Conservation (phyloP, 768 basidiomycete genomes). For the Lactarius vividus region DNA sequence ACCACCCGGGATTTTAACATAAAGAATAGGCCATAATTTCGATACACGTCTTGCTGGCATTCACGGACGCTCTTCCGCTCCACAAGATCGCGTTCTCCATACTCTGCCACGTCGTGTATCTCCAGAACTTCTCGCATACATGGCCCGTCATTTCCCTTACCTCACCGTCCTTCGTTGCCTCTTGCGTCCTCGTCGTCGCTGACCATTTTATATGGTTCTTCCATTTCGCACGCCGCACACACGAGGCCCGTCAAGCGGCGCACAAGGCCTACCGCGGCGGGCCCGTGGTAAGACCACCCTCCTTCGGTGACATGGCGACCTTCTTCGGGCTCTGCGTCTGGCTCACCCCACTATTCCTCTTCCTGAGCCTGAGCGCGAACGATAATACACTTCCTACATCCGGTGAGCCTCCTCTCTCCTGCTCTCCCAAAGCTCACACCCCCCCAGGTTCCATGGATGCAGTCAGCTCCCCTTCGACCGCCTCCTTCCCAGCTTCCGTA, state of each 20-base stretch:
- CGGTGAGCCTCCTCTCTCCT: constrained; percentile 30
- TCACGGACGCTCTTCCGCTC: constrained; percentile 79
- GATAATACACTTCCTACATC: constrained; percentile 85
- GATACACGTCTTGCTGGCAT: constrained; percentile 73
- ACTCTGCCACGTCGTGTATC: constrained; percentile 81
- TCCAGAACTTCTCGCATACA: constrained; percentile 82
- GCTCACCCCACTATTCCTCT: constrained; percentile 89
- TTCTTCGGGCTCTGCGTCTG: constrained; percentile 87
- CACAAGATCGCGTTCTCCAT: constrained; percentile 76
- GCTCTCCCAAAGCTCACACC: constrained; percentile 28
- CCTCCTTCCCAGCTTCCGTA: constrained; percentile 31
- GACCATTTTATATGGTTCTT: constrained; percentile 99
- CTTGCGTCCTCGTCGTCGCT: constrained; percentile 77
- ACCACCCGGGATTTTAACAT: neutral
- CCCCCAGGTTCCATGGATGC: neutral
- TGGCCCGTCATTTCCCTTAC: constrained; percentile 96
- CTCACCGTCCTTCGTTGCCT: constrained; percentile 79
- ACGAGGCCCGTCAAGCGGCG: constrained; percentile 53
- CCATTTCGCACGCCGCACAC: constrained; percentile 76
- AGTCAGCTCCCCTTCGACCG: neutral
- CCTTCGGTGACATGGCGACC: constrained; percentile 73
- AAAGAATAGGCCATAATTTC: constrained; percentile 65
- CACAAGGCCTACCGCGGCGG: constrained; percentile 42
- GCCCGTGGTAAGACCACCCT: constrained; percentile 30
- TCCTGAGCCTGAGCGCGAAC: constrained; percentile 93